Conservation (phyloP, 352 stramenopile genomes). For the Elongisporangium prolatum region DNA sequence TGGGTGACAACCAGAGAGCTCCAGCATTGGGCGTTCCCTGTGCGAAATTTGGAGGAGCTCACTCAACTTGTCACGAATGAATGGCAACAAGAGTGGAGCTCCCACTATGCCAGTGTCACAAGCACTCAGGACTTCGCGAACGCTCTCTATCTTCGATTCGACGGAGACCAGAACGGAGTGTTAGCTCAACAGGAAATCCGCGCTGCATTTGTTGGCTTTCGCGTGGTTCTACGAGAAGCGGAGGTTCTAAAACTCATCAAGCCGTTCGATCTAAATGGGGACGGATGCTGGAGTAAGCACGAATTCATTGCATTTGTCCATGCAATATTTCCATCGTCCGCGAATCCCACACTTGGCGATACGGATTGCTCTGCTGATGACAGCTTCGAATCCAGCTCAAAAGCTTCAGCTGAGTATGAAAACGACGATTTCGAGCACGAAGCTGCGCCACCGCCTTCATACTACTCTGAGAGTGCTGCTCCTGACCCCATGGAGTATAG, state of each 20-base stretch:
- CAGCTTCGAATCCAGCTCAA: not conserved
- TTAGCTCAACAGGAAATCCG: constrained; percentile 52
- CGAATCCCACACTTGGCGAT: not conserved
- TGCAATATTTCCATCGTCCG: constrained; percentile 21
- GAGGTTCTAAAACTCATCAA: constrained; percentile 41
- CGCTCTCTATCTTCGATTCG: constrained; percentile 44
- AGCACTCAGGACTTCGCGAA: constrained; percentile 15
- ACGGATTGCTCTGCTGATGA: not conserved
- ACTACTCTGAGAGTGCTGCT: constrained; percentile 7
- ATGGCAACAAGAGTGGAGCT: constrained; percentile 20
- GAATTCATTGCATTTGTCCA: constrained; percentile 50
- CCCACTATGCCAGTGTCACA: not conserved
- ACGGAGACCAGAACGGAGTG: constrained; percentile 50
- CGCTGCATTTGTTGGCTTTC: constrained; percentile 38
- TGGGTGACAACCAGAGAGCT: constrained; percentile 68
- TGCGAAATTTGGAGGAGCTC: constrained; percentile 63
- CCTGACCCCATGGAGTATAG: constrained; percentile 34
- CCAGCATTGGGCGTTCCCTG: constrained; percentile 39
- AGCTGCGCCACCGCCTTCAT: constrained; percentile 10
- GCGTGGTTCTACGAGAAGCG: constrained; percentile 27
- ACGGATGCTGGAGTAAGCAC: constrained; percentile 42
- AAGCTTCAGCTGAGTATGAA: not conserved
- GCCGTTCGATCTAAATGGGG: constrained; percentile 45
- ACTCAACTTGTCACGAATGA: constrained; percentile 24
- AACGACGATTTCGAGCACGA: constrained; percentile 21